Evolutionary conservation across 148 eudicot genomes (phyloP).

Genomic region (Fagopyrum tataricum): DNA sequence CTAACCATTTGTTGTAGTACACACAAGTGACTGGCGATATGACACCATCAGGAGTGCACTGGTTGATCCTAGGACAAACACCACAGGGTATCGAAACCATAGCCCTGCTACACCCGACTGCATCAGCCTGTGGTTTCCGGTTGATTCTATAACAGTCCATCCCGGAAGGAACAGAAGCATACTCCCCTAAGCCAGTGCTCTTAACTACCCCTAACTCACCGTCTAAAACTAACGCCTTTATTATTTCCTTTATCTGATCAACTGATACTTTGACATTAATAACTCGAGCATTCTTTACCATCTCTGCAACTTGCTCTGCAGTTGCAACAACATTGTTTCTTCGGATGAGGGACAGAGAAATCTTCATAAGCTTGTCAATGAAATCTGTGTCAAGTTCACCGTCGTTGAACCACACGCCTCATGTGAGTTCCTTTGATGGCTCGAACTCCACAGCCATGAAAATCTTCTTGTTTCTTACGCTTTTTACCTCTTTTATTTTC

Average conservation of each 20-base stretch:
- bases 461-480: conserved; percentile 43
- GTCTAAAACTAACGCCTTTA: conserved; percentile 51
- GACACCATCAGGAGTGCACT: conserved; percentile 61
- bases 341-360: conserved; percentile 19
- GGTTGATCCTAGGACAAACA: conserved; percentile 49
- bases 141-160: conserved; percentile 41
- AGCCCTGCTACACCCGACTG: conserved; percentile 26
- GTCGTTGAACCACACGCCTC: conserved; percentile 66
- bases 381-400: conserved; percentile 45
- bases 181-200: conserved; percentile 67
- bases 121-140: conserved; percentile 20
- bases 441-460: conserved; percentile 61
- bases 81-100: conserved; percentile 76
- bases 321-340: conserved; percentile 38
- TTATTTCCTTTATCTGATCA: conserved; percentile 40
- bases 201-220: conserved; percentile 47
- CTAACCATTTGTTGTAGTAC: conserved; percentile 55
- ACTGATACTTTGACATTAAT: conserved; percentile 14
- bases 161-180: conserved; percentile 39
- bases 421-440: conserved; percentile 58
- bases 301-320: conserved; percentile 30
- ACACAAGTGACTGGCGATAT: conserved; percentile 66
- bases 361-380: conserved; percentile 23
- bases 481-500: conserved; percentile 55
- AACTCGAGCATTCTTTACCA: conserved; percentile 17